Conservation (phyloP, 306 rosid genomes). For the Lathyrus aphaca region DNA sequence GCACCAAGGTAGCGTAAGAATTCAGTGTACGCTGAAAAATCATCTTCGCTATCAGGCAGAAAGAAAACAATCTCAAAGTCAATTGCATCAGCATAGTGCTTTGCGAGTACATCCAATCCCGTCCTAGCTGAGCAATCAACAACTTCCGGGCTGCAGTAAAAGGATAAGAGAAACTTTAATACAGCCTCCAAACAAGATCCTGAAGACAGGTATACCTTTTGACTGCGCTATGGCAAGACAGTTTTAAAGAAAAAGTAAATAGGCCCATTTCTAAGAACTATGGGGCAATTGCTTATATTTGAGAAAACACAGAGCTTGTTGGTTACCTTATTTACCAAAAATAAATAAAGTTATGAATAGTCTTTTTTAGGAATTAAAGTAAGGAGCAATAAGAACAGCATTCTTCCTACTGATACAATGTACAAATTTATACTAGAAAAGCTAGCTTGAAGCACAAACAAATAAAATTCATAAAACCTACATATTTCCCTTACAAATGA, state of each 20-base stretch:
- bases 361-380: not conserved
- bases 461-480: constrained; percentile 22
- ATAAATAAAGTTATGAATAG: not conserved
- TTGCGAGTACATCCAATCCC: constrained; percentile 86
- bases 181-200: constrained; percentile 17
- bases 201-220: constrained; percentile 29
- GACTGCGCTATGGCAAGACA: not conserved
- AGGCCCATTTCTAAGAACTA: constrained; percentile 20
- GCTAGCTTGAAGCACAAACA: constrained; percentile 11
- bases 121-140: constrained; percentile 99
- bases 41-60: constrained; percentile 95
- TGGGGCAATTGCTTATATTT: not conserved
- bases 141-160: constrained; percentile 83
- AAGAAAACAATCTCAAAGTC: constrained; percentile 93
- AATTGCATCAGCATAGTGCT: constrained; percentile 92
- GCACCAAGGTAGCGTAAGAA: constrained; percentile 90
- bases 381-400: constrained; percentile 12
- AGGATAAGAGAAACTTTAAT: constrained; percentile 39
- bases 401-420: constrained; percentile 1
- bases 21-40: constrained; percentile 99
- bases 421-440: constrained; percentile 14
- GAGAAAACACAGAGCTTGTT: not conserved
- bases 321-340: constrained; percentile 13
- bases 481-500: not conserved
- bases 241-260: constrained; percentile 8